Evolutionary conservation across 2,329 filamentous ascomycete species (phyloP).

Genomic region (Stachybotrys chartarum): DNA sequence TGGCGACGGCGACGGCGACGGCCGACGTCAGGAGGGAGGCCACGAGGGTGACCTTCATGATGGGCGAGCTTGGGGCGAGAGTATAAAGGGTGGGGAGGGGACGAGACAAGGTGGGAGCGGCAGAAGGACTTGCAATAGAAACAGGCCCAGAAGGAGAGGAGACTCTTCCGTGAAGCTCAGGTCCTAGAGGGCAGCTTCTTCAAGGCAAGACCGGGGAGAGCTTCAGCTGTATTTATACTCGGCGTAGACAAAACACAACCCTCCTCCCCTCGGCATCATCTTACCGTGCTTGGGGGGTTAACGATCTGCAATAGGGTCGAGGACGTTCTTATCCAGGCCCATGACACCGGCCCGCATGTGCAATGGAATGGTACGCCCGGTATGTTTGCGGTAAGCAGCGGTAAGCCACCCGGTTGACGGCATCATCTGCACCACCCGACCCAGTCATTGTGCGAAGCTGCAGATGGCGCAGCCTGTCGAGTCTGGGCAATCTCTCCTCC

Average conservation of each 20-base stretch:
- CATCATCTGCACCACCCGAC: not conserved
- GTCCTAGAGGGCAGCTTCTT: not conserved
- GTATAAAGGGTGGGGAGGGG: not conserved
- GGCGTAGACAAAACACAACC: not conserved
- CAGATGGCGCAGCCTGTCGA: too few relatives aligned
- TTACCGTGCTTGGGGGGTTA: not conserved
- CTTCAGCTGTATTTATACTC: not conserved
- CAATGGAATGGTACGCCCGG: not conserved
- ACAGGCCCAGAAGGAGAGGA: not conserved
- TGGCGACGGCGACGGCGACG: constrained; percentile 7
- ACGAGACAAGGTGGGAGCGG: too few relatives aligned
- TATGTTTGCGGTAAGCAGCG: not conserved
- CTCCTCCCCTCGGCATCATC: not conserved
- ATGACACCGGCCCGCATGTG: too few relatives aligned
- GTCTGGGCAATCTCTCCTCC: not conserved
- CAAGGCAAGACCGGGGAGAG: not conserved
- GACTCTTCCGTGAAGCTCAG: not conserved
- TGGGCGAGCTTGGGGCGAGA: constrained; percentile 17
- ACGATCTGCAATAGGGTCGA: not conserved
- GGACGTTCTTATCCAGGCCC: not conserved
- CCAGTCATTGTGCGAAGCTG: not conserved
- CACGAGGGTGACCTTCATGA: constrained; percentile 42
- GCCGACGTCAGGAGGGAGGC: constrained; percentile 6
- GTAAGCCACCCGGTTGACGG: not conserved
- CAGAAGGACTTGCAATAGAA: too few relatives aligned